Base-by-base conservation (phyloP, 257 asterid genomes). In the Nicotiana tabacum region DNA sequence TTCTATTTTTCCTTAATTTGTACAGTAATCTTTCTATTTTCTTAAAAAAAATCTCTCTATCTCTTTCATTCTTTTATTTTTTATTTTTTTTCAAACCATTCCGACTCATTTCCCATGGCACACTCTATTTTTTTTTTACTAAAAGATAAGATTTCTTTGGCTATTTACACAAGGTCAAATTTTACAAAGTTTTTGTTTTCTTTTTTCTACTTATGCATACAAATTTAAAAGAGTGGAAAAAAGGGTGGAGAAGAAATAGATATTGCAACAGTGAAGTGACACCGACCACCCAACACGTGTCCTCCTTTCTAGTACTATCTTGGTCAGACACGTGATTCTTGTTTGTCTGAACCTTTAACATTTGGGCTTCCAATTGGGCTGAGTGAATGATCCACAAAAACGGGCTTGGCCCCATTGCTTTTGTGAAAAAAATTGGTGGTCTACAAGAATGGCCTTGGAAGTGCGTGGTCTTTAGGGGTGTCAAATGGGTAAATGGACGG, bases 241-340 rank as follows among this genome's bases (percentile, higher is more conserved):
- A 46, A 74, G 51, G 24, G 0, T 3, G 2, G 80, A 35, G 12
- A 48, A 2, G 58, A 53, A 53, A 53, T 53, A 53, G 58, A 53
- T 53, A 53, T 51, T 53, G 58, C 58, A 13, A 53, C 18, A 53
- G 18, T 3, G 18, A 53, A 53, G 56, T 3, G 58, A 53, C 18
- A 53, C 15, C 58, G 58, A 53, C 18, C 58, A 0, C 43, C 32
- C 43, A 43, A 24, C 61, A 48, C 83, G 72, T 79, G 69, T 61
- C 39, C 74, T 24, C 61, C 61, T 43, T 60, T 37, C 60, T 60
- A 21, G 58, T 61, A 65, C 39, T 79, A 30, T 61, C 17, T 35
- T 24, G 9, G 39, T 15, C 17, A 79, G 82, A 79, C 76, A 61
- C 82, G 82, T 61, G 83, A 61, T 35, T 62, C 30, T 80, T 46